Conservation (phyloP, 306 rosid genomes). For the Cucumis melo region DNA sequence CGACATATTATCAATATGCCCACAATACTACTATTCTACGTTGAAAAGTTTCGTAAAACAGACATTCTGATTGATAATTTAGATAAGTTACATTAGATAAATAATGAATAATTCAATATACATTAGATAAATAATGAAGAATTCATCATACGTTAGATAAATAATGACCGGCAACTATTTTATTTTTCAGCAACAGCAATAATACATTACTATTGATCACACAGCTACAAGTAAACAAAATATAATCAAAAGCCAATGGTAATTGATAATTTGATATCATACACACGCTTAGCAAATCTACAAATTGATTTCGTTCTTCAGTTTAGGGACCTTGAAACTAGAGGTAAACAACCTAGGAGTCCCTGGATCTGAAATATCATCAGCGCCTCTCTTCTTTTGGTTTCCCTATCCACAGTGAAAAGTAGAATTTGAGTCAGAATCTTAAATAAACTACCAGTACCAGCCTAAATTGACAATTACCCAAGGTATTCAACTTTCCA, state of each 20-base stretch:
- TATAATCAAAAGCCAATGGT: not conserved
- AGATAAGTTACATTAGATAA: not conserved
- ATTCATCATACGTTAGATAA: not conserved
- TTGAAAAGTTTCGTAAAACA: not conserved
- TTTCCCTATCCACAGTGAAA: not conserved
- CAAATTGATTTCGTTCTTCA: slow-evolving; percentile 3
- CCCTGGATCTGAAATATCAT: not conserved
- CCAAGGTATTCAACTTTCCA: not conserved
- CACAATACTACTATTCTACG: not conserved
- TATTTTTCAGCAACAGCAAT: not conserved
- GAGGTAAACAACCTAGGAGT: slow-evolving; percentile 8
- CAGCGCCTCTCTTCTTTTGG: not conserved
- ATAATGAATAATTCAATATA: not conserved
- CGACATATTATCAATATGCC: not conserved
- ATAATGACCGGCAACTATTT: not conserved
- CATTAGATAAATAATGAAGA: not conserved
- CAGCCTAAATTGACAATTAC: not conserved
- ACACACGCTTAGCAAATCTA: not conserved
- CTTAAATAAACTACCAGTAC: not conserved
- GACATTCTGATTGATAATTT: not conserved
- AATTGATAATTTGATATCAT: not conserved
- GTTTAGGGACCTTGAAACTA: slow-evolving; percentile 7
- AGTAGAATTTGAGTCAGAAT: not conserved
- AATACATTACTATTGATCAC: not conserved
- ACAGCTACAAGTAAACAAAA: not conserved